Percentiles rank a stretch among this genome's conserved stretches.
phyloP scores from a whole-genome alignment of 164 flowering plant genomes.

The Echeveria elegans region DNA sequence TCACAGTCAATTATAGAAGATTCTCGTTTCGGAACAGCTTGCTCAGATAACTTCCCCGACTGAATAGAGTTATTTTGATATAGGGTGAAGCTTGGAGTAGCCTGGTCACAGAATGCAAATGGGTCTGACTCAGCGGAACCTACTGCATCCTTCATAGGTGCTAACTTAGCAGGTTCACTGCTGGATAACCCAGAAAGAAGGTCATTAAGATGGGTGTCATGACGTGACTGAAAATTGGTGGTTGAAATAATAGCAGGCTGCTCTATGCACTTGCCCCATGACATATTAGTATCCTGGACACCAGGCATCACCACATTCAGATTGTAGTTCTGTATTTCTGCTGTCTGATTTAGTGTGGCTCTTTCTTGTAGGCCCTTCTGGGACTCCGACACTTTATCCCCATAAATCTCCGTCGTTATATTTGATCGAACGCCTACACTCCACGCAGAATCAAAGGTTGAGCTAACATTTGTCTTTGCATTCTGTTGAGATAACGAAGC shows the following conservation, averaged over 20 bases:
- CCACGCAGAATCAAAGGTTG: not conserved
- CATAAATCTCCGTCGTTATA: not conserved
- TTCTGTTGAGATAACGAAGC: conserved; percentile 9
- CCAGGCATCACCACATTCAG: conserved; percentile 1
- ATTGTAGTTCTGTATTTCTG: not conserved
- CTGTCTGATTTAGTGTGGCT: not conserved
- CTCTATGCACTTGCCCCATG: not conserved
- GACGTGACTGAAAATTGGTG: conserved; percentile 3
- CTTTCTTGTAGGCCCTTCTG: not conserved
- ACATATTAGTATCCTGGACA: conserved; percentile 7
- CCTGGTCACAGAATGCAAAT: not conserved
- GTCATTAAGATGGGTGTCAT: conserved; percentile 13
- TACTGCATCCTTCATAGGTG: conserved; percentile 13
- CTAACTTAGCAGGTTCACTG: conserved; percentile 6
- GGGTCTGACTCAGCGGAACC: not conserved
- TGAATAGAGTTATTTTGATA: not conserved
- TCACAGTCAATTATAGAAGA: not conserved
- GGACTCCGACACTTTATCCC: not conserved
- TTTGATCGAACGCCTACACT: conserved; percentile 1
- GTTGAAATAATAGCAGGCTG: conserved; percentile 5
- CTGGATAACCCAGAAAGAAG: conserved; percentile 10
- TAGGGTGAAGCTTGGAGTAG: not conserved
- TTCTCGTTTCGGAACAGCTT: conserved; percentile 3
- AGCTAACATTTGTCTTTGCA: conserved; percentile 1
- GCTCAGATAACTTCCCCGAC: not conserved